Conservation (phyloP, 345 rosid species). For the Pistacia integerrima region DNA sequence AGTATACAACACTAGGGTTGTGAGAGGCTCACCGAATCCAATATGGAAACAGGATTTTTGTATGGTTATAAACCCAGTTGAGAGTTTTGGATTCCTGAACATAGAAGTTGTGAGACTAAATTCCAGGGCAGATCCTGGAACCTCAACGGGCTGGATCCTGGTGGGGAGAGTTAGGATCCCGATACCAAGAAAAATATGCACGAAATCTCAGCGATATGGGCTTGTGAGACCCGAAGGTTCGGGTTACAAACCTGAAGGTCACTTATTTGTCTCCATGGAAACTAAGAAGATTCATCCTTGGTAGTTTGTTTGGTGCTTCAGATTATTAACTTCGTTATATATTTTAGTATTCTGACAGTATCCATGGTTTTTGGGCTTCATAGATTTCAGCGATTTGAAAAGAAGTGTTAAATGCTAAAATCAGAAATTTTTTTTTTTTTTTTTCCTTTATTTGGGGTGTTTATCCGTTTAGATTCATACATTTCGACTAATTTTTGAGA, state of each 20-base stretch:
- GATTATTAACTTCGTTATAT: no score
- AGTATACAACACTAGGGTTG: not conserved
- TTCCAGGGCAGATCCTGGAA: constrained; percentile 14
- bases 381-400: no score
- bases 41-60: constrained; percentile 5
- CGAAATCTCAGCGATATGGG: constrained; percentile 1
- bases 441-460: no score
- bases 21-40: not conserved
- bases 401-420: no score
- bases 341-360: no score
- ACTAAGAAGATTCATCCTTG: not conserved
- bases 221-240: not conserved
- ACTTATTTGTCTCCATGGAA: constrained; percentile 8
- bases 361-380: no score
- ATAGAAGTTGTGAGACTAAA: constrained; percentile 10
- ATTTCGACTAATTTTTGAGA: no score
- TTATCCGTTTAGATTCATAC: no score
- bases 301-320: not conserved
- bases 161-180: constrained; percentile 22
- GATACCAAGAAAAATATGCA: not conserved
- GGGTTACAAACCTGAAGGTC: constrained; percentile 5
- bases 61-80: not conserved
- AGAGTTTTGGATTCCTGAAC: constrained; percentile 1
- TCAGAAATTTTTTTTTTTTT: no score
- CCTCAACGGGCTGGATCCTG: not conserved